phyloP scores from a whole-genome alignment of 495 filamentous ascomycete genomes.

The Daldinia vernicosa region DNA sequence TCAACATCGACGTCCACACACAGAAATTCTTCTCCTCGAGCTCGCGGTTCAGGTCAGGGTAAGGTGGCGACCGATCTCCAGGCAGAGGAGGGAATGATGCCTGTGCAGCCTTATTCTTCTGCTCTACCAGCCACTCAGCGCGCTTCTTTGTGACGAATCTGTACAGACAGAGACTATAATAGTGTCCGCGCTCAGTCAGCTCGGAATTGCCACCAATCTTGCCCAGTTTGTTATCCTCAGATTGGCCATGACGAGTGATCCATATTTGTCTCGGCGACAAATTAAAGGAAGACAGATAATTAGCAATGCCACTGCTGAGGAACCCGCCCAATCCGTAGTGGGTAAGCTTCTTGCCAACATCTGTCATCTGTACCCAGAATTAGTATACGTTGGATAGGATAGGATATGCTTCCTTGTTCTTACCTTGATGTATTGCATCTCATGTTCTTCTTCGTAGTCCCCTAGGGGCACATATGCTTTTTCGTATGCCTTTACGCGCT shows the following conservation, averaged over 20 bases:
- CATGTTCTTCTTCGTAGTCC: conserved; percentile 85
- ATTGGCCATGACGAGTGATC: conserved; percentile 95
- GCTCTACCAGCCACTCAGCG: conserved; percentile 77
- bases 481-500: conserved; percentile 91
- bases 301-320: conserved; percentile 86
- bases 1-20: conserved; percentile 97
- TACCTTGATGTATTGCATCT: conserved; percentile 89
- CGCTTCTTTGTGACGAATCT: conserved; percentile 80
- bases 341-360: conserved; percentile 93
- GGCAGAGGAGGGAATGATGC: conserved; percentile 81
- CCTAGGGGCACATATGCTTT: conserved; percentile 91
- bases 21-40: conserved; percentile 87
- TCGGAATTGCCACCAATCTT: conserved; percentile 88
- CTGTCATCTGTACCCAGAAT: conserved; percentile 76
- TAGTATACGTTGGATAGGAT: background rate
- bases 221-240: conserved; percentile 77
- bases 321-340: conserved; percentile 91
- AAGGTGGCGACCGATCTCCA: conserved; percentile 92
- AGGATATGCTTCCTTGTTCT: background rate
- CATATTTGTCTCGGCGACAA: conserved; percentile 94
- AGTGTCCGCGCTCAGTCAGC: conserved; percentile 75
- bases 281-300: conserved; percentile 96
- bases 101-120: conserved; percentile 74
- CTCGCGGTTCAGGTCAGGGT: conserved; percentile 77
- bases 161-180: conserved; percentile 76